phyloP scores from a whole-genome alignment of 805 yeast genomes.

The Diddensiella transvaalensis region DNA sequence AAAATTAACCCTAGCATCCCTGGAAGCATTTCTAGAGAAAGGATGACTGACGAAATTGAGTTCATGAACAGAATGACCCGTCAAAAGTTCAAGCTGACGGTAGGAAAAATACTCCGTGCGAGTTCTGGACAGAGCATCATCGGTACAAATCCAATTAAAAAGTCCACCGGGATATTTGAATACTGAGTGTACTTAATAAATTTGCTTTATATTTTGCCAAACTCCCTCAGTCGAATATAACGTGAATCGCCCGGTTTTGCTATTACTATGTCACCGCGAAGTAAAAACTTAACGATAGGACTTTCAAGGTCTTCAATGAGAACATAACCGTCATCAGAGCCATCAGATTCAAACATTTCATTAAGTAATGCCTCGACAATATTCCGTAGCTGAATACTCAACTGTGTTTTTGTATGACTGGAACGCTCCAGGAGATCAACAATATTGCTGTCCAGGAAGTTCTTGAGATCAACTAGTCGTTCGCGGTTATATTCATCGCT shows the following conservation, averaged over 20 bases:
- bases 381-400: constrained; percentile 4
- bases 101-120: neutral
- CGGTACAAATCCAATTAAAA: neutral
- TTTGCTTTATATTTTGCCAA: no score
- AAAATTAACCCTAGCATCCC: neutral
- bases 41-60: neutral
- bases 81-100: neutral
- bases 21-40: neutral
- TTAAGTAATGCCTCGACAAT: constrained; percentile 17
- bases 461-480: neutral
- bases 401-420: neutral
- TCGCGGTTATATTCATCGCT: neutral
- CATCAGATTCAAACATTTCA: constrained; percentile 17
- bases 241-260: constrained; percentile 10
- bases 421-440: neutral
- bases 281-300: constrained; percentile 16
- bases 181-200: neutral
- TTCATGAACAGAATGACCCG: neutral
- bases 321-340: constrained; percentile 11
- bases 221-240: constrained; percentile 18
- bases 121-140: neutral
- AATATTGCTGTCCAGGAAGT: constrained; percentile 7
- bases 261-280: constrained; percentile 18
- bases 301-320: constrained; percentile 12
- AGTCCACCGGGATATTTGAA: neutral